Conservation (phyloP, 148 eudicot species). For the Rhododendron simsii region DNA sequence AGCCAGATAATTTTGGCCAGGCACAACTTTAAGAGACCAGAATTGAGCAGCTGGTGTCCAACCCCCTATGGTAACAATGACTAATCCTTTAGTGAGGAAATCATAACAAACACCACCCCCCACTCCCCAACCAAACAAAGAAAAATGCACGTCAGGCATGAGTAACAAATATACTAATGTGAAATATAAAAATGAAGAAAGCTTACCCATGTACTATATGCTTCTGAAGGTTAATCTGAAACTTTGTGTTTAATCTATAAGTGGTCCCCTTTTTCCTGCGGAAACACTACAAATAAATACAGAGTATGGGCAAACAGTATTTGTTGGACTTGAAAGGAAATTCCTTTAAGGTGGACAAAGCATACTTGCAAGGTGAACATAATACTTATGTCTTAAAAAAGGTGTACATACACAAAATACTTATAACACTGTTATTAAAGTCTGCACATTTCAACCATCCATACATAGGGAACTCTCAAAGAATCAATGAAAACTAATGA, state of each 20-base stretch:
- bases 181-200: conserved; percentile 9
- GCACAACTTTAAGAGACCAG: not conserved
- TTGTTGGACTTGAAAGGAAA: not conserved
- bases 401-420: not conserved
- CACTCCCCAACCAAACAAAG: not conserved
- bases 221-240: conserved; percentile 76
- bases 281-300: conserved; percentile 15
- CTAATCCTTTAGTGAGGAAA: not conserved
- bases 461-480: not conserved
- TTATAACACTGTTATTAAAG: not conserved
- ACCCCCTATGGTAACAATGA: not conserved
- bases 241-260: conserved; percentile 60
- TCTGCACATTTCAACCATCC: not conserved
- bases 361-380: not conserved
- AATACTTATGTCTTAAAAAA: no score
- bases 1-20: not conserved
- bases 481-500: not conserved
- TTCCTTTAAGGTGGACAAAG: not conserved
- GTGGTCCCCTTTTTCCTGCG: conserved; percentile 77
- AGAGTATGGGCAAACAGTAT: not conserved
- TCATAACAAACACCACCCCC: not conserved
- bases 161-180: not conserved
- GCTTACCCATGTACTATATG: conserved; percentile 80
- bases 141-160: not conserved
- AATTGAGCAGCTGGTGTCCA: not conserved